Percentiles rank a stretch among this genome's conserved stretches.
Evolutionary conservation across 257 asterid species (phyloP).

Genomic region (Nicotiana attenuata): DNA sequence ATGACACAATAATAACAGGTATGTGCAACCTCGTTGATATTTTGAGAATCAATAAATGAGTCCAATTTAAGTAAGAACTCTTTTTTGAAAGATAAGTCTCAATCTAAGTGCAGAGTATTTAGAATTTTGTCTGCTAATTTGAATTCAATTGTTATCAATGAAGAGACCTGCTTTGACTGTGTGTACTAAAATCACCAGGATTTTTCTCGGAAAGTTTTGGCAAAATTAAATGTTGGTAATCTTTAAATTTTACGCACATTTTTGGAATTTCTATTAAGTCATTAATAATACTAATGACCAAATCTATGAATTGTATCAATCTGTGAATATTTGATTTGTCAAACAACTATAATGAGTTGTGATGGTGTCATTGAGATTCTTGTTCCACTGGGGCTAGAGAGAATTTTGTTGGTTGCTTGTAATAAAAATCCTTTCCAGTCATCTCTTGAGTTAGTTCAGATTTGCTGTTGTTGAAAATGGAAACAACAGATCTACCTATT

Average conservation of each 20-base stretch:
- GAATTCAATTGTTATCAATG: neutral
- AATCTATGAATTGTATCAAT: neutral
- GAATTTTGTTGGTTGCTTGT: neutral
- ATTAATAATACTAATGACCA: neutral
- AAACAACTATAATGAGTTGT: neutral
- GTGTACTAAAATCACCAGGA: neutral
- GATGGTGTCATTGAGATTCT: neutral
- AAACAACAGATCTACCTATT: neutral
- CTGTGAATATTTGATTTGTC: neutral
- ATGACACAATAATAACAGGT: neutral
- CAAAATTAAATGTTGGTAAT: neutral
- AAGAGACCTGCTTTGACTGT: neutral
- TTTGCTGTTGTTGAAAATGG: neutral
- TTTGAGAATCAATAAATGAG: neutral
- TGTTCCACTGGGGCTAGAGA: neutral
- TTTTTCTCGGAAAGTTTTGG: neutral
- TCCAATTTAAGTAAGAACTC: neutral
- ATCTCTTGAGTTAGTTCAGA: neutral
- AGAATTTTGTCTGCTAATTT: neutral
- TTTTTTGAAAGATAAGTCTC: conserved; percentile 7
- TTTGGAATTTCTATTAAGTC: neutral
- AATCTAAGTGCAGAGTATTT: neutral
- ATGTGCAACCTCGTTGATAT: neutral
- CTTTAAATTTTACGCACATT: neutral
- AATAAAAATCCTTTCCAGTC: neutral